Base-by-base conservation (phyloP, 352 stramenopile genomes). In the Phytopythium sindhum region DNA sequence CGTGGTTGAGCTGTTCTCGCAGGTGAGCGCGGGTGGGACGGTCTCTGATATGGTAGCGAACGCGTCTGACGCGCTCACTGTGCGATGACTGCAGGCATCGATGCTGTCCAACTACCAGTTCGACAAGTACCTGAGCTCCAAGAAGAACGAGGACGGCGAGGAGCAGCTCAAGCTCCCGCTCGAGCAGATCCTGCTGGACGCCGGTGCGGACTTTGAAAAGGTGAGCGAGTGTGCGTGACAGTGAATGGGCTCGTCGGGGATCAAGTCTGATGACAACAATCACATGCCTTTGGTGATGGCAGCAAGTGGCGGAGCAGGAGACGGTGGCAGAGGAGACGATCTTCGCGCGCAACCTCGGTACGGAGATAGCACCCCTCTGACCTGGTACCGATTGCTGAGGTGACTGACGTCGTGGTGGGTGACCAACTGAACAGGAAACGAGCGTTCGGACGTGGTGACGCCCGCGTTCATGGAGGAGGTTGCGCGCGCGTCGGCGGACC, bases 41-140 rank as follows among this genome's bases (percentile, higher is more conserved):
- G n/a, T n/a, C n/a, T n/a, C n/a, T n/a, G n/a, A n/a, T n/a, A n/a
- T n/a, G n/a, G n/a, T n/a, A n/a, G n/a, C n/a, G n/a, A n/a, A n/a
- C n/a, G n/a, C n/a, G n/a, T n/a, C 9, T 11, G 39, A 28, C 31
- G 45, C 8, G 14, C n/a, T 5, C 14, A 2, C 19, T 28, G 12
- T 47, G 23, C 37, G 47, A 11, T n/a, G 29, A 26, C 12, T 24
- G 14, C 47, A 81, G 75, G 78, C 86, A 3, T 89, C 81, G 23
- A 86, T 93, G 65, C 72, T 95, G 33, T 93, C 84, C 48, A 95
- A 93, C 72, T 95, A 95, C 67, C 83, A 91, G 69, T 95, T 95
- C 48, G 83, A 95, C 70, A 76, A 88, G 71, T 92, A 95, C 67
- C 62, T 92, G 57, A 90, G 67, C 56, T 67, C 74, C 35, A 70